Conservation (phyloP, 2,329 filamentous ascomycete species). For the Phyllosticta ampelicida region DNA sequence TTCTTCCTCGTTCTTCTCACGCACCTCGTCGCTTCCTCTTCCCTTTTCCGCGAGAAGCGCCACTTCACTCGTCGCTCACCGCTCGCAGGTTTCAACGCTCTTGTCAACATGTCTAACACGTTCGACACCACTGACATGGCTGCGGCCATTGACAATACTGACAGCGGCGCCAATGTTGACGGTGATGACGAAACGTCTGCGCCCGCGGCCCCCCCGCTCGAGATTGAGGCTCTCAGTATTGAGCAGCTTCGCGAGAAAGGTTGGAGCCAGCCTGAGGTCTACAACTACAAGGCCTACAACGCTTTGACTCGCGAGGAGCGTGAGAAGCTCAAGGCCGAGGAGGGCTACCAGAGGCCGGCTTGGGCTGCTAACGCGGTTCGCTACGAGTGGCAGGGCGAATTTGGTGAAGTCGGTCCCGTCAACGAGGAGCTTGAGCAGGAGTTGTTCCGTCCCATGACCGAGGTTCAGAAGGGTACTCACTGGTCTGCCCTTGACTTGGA, state of each 20-base stretch:
- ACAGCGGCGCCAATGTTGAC: background rate
- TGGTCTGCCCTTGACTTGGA: conserved; percentile 48
- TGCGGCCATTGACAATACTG: conserved; percentile 15
- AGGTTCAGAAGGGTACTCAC: conserved; percentile 49
- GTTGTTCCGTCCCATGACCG: conserved; percentile 54
- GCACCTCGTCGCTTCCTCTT: background rate
- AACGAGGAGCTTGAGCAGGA: conserved; percentile 59
- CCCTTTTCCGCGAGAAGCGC: background rate
- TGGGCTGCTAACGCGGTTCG: conserved; percentile 50
- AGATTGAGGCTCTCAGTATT: background rate
- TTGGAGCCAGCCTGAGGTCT: conserved; percentile 39
- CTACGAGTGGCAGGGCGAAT: conserved; percentile 80
- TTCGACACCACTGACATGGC: conserved; percentile 14
- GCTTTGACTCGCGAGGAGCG: conserved; percentile 13
- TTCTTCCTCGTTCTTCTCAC: background rate
- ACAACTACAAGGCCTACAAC: conserved; percentile 38
- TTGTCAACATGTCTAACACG: conserved; percentile 6
- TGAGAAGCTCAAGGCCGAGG: conserved; percentile 13
- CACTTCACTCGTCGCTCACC: background rate
- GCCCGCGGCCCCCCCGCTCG: conserved; percentile 16
- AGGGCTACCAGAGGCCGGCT: conserved; percentile 2
- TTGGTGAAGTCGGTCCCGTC: conserved; percentile 70
- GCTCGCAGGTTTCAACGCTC: background rate
- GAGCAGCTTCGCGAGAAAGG: conserved; percentile 17
- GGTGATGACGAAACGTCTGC: conserved; percentile 17